Percentiles rank a stretch among this genome's conserved stretches.
Evolutionary conservation across 495 filamentous ascomycete species (phyloP).

Genomic region (Talaromyces proteolyticus): DNA sequence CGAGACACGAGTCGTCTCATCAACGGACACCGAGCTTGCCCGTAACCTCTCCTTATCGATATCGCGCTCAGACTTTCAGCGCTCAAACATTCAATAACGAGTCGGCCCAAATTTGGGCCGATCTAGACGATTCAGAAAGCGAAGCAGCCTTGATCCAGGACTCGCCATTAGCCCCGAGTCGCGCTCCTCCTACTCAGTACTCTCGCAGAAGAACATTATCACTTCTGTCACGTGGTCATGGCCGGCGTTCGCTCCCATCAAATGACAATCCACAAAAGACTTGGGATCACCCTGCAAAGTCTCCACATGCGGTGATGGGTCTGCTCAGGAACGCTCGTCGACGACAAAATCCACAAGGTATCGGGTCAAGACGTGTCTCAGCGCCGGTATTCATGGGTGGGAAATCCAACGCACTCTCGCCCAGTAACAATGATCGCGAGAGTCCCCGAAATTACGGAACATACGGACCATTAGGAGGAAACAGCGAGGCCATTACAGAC

Average conservation of each 20-base stretch:
- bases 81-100: constrained; percentile 26
- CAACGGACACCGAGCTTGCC: constrained; percentile 35
- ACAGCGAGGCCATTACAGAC: not conserved
- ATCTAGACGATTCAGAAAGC: constrained; percentile 41
- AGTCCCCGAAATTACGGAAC: constrained; percentile 1
- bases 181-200: not conserved
- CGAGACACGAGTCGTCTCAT: constrained; percentile 14
- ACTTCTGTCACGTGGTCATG: not conserved
- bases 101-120: constrained; percentile 44
- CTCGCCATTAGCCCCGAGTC: too few relatives aligned
- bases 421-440: not conserved
- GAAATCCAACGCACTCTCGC: too few relatives aligned
- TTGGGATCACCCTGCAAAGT: not conserved
- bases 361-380: not conserved
- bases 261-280: not conserved
- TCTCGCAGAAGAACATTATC: constrained; percentile 3
- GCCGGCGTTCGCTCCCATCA: not conserved
- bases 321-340: not conserved
- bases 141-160: constrained; percentile 16
- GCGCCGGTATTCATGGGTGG: not conserved
- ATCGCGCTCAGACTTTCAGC: constrained; percentile 8
- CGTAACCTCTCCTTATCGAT: constrained; percentile 18
- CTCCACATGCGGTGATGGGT: not conserved
- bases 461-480: too few relatives aligned
- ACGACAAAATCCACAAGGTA: not conserved